A percentile compares a stretch with the other conserved stretches of the same genome.
Evolutionary conservation across 768 basidiomycete species (phyloP).

Genomic region (Lepiota venenata): DNA sequence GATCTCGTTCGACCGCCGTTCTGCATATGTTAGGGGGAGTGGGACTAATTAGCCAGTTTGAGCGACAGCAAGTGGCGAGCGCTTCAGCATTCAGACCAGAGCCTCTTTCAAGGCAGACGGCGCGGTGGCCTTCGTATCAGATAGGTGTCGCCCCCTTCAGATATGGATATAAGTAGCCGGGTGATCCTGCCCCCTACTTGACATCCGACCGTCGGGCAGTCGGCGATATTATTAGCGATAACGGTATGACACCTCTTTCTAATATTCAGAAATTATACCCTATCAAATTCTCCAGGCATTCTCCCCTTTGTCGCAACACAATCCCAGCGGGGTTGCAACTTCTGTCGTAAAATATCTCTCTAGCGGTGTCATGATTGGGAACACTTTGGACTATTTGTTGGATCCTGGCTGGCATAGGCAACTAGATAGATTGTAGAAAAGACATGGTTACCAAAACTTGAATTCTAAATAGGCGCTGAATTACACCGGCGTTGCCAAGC

Average conservation of each 20-base stretch:
- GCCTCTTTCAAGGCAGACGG: neutral
- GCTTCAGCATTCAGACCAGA: neutral
- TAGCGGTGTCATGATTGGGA: neutral
- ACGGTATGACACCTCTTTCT: neutral
- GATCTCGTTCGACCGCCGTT: too few relatives aligned
- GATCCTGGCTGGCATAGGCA: neutral
- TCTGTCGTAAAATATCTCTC: neutral
- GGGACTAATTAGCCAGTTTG: too few relatives aligned
- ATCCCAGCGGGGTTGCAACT: neutral
- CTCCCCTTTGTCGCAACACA: neutral
- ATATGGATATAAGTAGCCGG: neutral
- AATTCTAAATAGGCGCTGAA: neutral
- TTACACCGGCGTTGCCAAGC: neutral
- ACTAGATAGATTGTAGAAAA: neutral
- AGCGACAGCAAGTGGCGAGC: neutral
- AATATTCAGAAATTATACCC: too few relatives aligned
- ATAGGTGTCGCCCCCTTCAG: neutral
- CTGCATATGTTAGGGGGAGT: too few relatives aligned
- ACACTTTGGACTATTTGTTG: neutral
- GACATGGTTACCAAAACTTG: neutral
- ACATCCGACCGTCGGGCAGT: neutral
- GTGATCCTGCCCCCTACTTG: neutral
- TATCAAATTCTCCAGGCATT: neutral
- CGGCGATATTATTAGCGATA: neutral
- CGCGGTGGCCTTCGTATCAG: neutral